Conservation (phyloP, 257 asterid species). For the Przewalskia tangutica region DNA sequence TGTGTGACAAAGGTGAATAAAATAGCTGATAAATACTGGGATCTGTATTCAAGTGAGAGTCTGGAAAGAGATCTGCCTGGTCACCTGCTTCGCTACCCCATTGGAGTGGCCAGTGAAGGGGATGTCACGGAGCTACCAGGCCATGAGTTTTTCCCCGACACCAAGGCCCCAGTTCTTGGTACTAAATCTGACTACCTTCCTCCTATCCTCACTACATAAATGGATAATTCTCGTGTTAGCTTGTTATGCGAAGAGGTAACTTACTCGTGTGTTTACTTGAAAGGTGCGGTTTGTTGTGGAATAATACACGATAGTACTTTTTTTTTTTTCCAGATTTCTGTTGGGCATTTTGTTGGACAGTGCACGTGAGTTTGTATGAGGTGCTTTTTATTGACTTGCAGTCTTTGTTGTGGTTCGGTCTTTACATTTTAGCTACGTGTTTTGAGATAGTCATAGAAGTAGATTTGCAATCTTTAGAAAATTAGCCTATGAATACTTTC, state of each 20-base stretch:
- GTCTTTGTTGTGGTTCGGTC: neutral
- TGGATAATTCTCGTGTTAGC: neutral
- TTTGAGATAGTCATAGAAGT: neutral
- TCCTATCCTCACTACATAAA: conserved; percentile 63
- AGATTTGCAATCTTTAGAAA: neutral
- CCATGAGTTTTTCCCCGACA: conserved; percentile 57
- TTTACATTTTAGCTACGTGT: neutral
- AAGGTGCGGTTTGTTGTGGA: neutral
- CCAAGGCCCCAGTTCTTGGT: conserved; percentile 64
- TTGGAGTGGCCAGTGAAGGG: conserved; percentile 45
- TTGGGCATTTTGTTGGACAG: neutral
- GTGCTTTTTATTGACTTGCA: neutral
- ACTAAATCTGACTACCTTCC: conserved; percentile 64
- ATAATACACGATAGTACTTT: neutral
- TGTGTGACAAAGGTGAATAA: conserved; percentile 50
- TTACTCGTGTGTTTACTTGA: neutral
- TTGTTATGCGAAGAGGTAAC: neutral
- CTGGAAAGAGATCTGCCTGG: conserved; percentile 57
- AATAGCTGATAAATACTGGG: conserved; percentile 65
- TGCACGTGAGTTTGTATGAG: conserved; percentile 1
- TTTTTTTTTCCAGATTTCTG: neutral
- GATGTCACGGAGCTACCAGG: conserved; percentile 62
- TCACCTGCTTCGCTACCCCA: conserved; percentile 69
- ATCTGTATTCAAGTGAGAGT: conserved; percentile 40
- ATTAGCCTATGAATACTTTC: neutral